Evolutionary conservation across 352 stramenopile genomes (phyloP), one percentile per base, ranked within the genome.

Genomic region (Globisporangium takayamanum): DNA sequence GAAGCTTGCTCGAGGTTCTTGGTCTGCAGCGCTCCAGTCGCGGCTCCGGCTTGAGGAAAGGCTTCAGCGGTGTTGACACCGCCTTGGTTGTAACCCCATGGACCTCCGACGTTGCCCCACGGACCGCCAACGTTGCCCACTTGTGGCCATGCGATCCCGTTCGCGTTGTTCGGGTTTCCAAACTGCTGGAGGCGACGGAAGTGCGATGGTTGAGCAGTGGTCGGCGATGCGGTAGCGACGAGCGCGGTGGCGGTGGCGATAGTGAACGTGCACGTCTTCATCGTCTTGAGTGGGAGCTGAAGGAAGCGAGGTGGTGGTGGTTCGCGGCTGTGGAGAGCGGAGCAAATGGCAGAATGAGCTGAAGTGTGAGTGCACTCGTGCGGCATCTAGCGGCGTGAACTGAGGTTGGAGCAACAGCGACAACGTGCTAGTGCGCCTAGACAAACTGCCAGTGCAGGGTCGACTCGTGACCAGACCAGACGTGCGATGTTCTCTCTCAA

Each of bases 331-430:
- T 55, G 59, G 26, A 45, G 39, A 48, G 16, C 41, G 39, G 44
- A 63, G 62, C 36, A 75, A 66, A 65, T 69, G 65, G 63, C 7
- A 64, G 47, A 75, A 73, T 80, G 67, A 71, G 55, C 39, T n/a
- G n/a, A n/a, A n/a, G n/a, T n/a, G n/a, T n/a, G n/a, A n/a, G n/a
- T n/a, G n/a, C n/a, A n/a, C n/a, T n/a, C n/a, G n/a, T n/a, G n/a
- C n/a, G n/a, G n/a, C n/a, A n/a, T n/a, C n/a, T n/a, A n/a, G n/a
- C n/a, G n/a, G n/a, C n/a, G n/a, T n/a, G n/a, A n/a, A n/a, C n/a
- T n/a, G n/a, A n/a, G n/a, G n/a, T n/a, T n/a, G n/a, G n/a, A n/a
- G n/a, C n/a, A n/a, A n/a, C n/a, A n/a, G n/a, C n/a, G n/a, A n/a
- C n/a, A n/a, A n/a, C n/a, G n/a, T n/a, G n/a, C n/a, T n/a, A n/a